Evolutionary conservation across 1,284 basidiomycete genomes (phyloP), one percentile per base, ranked within the genome.

Genomic region (Leccinum pallidistipes): DNA sequence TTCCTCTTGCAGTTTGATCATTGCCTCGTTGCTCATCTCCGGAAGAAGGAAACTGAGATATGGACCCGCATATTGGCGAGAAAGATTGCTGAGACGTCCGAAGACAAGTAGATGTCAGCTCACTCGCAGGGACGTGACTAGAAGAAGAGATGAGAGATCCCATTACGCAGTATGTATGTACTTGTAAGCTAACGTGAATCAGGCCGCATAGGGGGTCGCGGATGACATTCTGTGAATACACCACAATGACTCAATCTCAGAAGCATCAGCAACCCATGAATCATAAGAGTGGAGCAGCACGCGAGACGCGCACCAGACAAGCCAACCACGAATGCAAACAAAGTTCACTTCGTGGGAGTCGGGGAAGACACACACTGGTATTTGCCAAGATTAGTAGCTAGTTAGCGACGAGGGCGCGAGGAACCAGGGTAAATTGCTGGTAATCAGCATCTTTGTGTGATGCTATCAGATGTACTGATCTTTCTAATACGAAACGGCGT

Each of bases 161-260:
- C 60, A 69, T 69, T 66, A 72, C 61, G 66, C 50, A 64, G 49
- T 36, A 53, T 56, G 40, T 34, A 12, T 34, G 56, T 67, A 58
- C 66, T 51, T 72, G 57, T 71, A 68, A 6, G 55, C 21, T 55
- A 60, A 57, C 3, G 40, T 47, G 55, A 56, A 58, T 57, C 45
- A 49, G 59, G 21, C 21, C 21, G 58, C 55, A 59, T 59, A 58
- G 24, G 56, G 56, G 36, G 32, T 55, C 16, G 45, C 47, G 63
- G 21, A 56, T 58, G 55, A 27, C 60, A 43, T 24, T 53, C 45
- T 34, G 56, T 56, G 56, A 50, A 62, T 63, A 61, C 62, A 71
- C 56, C 60, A 43, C 21, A 21, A 21, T 21, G 21, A 21, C 21
- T 21, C 21, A 2, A 21, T 27, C 27, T 27, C 27, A 27, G 27